Base-by-base conservation (phyloP, 257 asterid species). In the Linderniella brevidens region DNA sequence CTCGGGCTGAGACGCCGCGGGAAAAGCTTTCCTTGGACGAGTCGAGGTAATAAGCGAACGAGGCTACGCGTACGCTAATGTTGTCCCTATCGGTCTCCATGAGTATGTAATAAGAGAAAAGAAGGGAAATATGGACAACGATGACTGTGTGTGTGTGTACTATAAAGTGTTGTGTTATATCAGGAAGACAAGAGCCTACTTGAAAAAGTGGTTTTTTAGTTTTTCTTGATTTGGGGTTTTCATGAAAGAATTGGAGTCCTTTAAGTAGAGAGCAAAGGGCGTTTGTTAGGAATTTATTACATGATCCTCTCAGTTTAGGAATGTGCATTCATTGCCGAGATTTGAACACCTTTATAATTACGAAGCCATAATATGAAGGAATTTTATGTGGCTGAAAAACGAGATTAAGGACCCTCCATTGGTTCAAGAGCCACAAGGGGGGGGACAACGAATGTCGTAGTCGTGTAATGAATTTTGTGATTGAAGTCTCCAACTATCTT, bases 21-120 rank as follows among this genome's bases (percentile, higher is more conserved):
- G 62, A 56, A 41, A 71, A 46, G 57, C n/a, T n/a, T n/a, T n/a
- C n/a, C n/a, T 45, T 81, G 19, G 73, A 64, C 3, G 70, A 48
- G 64, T 82, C 80, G 0, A 85, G 74, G 72, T 85, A 85, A 45
- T 67, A 76, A 4, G 96, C 59, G 61, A 85, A 85, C 13, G 96
- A 85, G 16, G 78, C 95, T n/a, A 85, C 88, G 0, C 92, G 85
- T 53, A 68, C 69, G 38, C 61, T 76, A 54, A 55, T 13, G 52
- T 62, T 72, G 13, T 81, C 73, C 6, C 32, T 3, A 9, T 66
- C 77, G 14, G 29, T 29, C 48, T 78, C 95, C 95, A 85, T 84
- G 43, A 42, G 41, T 5, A 15, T 3, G 17, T 17, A 17, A 37
- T 19, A 19, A 12, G 16, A 42, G 6, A 17, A 40, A 7, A 14